A percentile compares a stretch with the other conserved stretches of the same genome.
Conservation (phyloP, 2,329 filamentous ascomycete genomes). For the Exserohilum turcica region DNA sequence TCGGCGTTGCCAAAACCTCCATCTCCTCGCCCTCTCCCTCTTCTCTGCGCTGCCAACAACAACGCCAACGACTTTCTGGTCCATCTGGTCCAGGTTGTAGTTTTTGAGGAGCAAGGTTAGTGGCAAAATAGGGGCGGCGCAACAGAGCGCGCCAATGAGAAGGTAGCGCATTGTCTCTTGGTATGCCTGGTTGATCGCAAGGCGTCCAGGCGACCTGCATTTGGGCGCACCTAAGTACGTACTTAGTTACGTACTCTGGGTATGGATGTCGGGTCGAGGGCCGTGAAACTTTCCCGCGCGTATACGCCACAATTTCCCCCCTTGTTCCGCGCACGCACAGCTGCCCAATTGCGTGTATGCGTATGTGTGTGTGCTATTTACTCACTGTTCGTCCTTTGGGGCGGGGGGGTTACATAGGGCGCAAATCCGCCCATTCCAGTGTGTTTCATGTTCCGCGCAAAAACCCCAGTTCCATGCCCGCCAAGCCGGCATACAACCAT, state of each 20-base stretch:
- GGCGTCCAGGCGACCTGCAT: conserved; percentile 60
- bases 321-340: too few species aligned
- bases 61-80: conserved; percentile 51
- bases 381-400: too few species aligned
- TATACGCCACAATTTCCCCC: too few species aligned
- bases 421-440: background rate
- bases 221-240: too few species aligned
- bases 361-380: too few species aligned
- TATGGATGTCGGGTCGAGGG: too few species aligned
- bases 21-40: conserved; percentile 4
- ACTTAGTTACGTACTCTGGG: too few species aligned
- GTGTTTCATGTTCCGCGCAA: conserved; percentile 23
- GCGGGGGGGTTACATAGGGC: too few species aligned
- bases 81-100: conserved; percentile 61
- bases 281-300: too few species aligned
- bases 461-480: background rate
- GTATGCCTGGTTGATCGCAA: conserved; percentile 68
- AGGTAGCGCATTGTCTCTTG: conserved; percentile 68
- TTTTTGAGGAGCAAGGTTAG: conserved; percentile 63
- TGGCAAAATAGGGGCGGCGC: conserved; percentile 62
- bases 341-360: too few species aligned
- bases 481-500: conserved; percentile 23
- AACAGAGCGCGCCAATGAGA: conserved; percentile 60
- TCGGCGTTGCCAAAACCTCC: conserved; percentile 22
- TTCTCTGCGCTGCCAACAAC: conserved; percentile 46